Base-by-base conservation (phyloP, 805 yeast genomes). In the Saccharomycopsis malanga region DNA sequence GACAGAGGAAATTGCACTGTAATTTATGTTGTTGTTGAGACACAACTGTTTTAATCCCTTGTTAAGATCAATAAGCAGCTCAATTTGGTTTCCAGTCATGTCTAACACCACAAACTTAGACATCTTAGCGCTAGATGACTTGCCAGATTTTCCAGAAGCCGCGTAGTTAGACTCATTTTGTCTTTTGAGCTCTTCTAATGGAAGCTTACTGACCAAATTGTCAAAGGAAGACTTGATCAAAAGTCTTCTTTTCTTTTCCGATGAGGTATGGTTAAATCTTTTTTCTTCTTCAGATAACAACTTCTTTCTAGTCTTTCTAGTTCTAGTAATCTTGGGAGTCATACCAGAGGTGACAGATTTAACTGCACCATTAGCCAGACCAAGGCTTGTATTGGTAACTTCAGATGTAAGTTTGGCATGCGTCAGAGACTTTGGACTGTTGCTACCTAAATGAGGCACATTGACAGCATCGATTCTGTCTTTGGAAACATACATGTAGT, bases 241-340 rank as follows among this genome's bases (percentile, higher is more conserved):
- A 34, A 58, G 55, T 38, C 73, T 56, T 25, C 73, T 55, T 47
- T 59, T 60, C 52, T 68, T 70, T 54, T 69, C 73, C 21, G 67
- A 61, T 20, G 61, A 56, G 7, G 68, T 62, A 54, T 69, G 73
- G 44, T 64, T 60, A 27, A 53, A 42, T 39, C 68, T 56, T 47
- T 62, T 65, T 50, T 69, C 69, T 38, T 63, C 60, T 38, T 58
- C 60, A 4, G 61, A 48, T 21, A 67, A 58, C 15, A 58, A 47
- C 4, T 42, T 45, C 34, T 49, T 52, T 37, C 55, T 43, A n/a
- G 53, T 22, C 24, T 44, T 39, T 56, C 58, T 41, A 1, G 36
- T 29, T 32, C 44, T 41, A 14, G 34, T 30, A 30, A n/a, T 17
- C 10, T n/a, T 30, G 4, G 7, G 32, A 2, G 17, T 22, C 12